Conservation (phyloP, 441 rosid species). For the Daphne laureola region DNA sequence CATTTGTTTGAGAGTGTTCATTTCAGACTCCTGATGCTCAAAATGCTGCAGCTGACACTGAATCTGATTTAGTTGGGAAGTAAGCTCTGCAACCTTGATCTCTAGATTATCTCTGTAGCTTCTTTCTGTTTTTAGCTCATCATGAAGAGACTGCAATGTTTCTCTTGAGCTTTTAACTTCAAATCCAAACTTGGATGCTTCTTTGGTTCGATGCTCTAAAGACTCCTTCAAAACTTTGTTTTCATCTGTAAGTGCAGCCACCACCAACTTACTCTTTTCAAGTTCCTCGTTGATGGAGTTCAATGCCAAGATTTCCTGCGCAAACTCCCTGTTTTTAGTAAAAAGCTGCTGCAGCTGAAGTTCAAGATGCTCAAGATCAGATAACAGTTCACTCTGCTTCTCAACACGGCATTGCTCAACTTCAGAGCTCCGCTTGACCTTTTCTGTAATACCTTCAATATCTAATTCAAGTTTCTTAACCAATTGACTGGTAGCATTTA, state of each 20-base stretch:
- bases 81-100: constrained; percentile 41
- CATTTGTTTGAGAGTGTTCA: constrained; percentile 49
- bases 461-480: constrained; percentile 60
- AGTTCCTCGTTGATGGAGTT: constrained; percentile 48
- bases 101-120: constrained; percentile 42
- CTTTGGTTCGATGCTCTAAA: constrained; percentile 49
- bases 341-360: constrained; percentile 49
- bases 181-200: constrained; percentile 35
- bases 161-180: constrained; percentile 46
- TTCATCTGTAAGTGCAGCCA: constrained; percentile 48
- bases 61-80: constrained; percentile 52
- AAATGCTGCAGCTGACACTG: constrained; percentile 39
- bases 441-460: constrained; percentile 50
- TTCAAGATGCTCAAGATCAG: constrained; percentile 54
- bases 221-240: constrained; percentile 43
- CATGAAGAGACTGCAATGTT: constrained; percentile 30
- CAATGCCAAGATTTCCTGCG: constrained; percentile 47
- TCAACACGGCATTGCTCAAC: constrained; percentile 45
- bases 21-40: constrained; percentile 50
- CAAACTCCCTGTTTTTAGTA: constrained; percentile 46
- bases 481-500: constrained; percentile 38
- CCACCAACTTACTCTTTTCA: constrained; percentile 42
- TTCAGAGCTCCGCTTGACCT: constrained; percentile 44
- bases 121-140: constrained; percentile 53
- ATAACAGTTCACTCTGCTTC: constrained; percentile 40